A percentile compares a stretch with the other conserved stretches of the same genome.
Evolutionary conservation across 179 eudicot species (phyloP).

Genomic region (Nepenthes alata): DNA sequence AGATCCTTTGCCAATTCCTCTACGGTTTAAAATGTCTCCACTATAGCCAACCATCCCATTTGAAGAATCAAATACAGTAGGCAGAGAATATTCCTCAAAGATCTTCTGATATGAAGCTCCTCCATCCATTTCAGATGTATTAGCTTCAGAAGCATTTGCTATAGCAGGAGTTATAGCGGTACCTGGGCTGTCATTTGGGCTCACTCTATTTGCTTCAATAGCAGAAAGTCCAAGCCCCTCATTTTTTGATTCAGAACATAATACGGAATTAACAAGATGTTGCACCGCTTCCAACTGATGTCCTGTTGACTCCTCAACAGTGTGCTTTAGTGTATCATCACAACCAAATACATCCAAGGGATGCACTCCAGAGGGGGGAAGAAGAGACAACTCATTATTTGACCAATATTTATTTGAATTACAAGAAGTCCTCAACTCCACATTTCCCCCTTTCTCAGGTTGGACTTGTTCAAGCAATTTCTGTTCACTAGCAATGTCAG

Average conservation of each 20-base stretch:
- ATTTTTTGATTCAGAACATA: constrained; percentile 14
- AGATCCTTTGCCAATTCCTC: constrained; percentile 16
- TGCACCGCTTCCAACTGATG: constrained; percentile 18
- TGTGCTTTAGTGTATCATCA: constrained; percentile 15
- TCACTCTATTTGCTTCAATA: constrained; percentile 16
- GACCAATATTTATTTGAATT: constrained; percentile 21
- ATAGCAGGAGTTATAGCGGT: not conserved
- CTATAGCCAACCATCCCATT: constrained; percentile 13
- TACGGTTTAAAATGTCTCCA: constrained; percentile 16
- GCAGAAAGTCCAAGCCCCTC: constrained; percentile 16
- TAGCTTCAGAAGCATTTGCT: not conserved
- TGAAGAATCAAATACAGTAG: constrained; percentile 20
- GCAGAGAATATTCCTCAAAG: constrained; percentile 6
- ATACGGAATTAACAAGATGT: constrained; percentile 8
- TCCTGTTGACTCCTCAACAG: constrained; percentile 13
- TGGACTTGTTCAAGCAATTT: constrained; percentile 24
- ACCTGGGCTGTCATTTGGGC: constrained; percentile 18
- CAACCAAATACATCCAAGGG: constrained; percentile 4
- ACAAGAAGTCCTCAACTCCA: constrained; percentile 17
- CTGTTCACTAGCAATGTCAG: constrained; percentile 24
- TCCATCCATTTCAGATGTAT: constrained; percentile 7
- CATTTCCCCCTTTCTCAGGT: constrained; percentile 19
- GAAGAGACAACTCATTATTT: constrained; percentile 24
- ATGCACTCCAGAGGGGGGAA: constrained; percentile 23
- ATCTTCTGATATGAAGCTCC: constrained; percentile 7